Percentiles rank a stretch among this genome's conserved stretches.
phyloP scores from a whole-genome alignment of 208 protist species.

The Naegleria gruberi region DNA sequence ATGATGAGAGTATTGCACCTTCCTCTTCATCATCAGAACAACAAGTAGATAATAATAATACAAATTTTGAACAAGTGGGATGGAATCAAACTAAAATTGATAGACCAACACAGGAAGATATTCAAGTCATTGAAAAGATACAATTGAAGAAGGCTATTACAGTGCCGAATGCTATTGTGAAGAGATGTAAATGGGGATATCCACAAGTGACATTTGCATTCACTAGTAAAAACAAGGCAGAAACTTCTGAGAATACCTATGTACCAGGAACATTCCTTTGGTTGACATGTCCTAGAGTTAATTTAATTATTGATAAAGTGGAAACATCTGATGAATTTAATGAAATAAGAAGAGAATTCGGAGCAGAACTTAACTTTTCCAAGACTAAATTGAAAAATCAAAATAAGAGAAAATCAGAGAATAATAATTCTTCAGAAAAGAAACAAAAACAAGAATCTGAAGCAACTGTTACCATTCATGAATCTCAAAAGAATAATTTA shows the following conservation, averaged over 20 bases:
- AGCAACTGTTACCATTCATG: not conserved
- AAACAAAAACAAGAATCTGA: not conserved
- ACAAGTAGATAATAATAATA: not conserved
- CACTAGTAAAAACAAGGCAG: not conserved
- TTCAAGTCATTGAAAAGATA: not conserved
- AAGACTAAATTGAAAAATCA: not conserved
- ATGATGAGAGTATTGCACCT: too few relatives aligned
- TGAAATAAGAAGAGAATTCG: not conserved
- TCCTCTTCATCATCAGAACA: not conserved
- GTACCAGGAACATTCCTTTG: conserved; percentile 8
- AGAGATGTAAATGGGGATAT: conserved; percentile 20
- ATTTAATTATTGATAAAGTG: not conserved
- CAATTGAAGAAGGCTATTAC: not conserved
- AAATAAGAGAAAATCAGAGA: not conserved
- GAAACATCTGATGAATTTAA: not conserved
- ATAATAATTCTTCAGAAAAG: not conserved
- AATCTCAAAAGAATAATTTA: not conserved
- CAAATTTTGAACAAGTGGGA: not conserved
- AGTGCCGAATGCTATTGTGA: not conserved
- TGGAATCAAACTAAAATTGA: not conserved
- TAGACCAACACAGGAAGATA: not conserved
- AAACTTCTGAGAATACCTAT: not conserved
- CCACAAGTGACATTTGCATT: conserved; percentile 14
- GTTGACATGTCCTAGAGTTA: conserved; percentile 15
- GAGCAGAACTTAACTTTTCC: not conserved